Evolutionary conservation across 768 basidiomycete genomes (phyloP).

Genomic region (Cubamyces sp.): DNA sequence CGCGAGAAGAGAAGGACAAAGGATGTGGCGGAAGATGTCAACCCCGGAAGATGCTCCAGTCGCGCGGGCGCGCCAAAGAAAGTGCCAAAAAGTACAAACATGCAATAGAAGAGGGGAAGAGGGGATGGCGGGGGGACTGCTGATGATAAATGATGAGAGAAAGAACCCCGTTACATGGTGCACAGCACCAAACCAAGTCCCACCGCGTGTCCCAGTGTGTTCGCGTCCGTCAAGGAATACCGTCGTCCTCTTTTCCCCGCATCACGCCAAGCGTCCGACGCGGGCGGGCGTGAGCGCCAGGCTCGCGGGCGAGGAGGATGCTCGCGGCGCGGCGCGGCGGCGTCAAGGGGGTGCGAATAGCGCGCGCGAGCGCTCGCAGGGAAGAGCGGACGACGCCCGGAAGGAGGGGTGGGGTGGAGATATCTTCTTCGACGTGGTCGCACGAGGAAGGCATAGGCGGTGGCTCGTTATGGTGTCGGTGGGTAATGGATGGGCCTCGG

Average conservation of each 20-base stretch:
- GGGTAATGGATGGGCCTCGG: neutral
- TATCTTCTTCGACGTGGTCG: conserved; percentile 10
- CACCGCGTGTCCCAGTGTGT: conserved; percentile 16
- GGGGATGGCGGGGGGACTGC: neutral
- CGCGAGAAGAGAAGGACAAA: conserved; percentile 5
- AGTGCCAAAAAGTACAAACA: conserved; percentile 11
- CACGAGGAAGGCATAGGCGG: conserved; percentile 19
- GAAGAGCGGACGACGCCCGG: conserved; percentile 10
- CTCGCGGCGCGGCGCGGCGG: conserved; percentile 2
- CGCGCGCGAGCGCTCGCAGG: conserved; percentile 11
- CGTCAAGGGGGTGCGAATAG: conserved; percentile 12
- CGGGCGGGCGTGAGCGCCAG: conserved; percentile 13
- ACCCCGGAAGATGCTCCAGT: conserved; percentile 9
- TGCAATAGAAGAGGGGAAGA: conserved; percentile 5
- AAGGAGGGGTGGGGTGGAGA: neutral
- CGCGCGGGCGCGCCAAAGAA: conserved; percentile 5
- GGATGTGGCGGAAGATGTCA: conserved; percentile 10
- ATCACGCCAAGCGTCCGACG: conserved; percentile 21
- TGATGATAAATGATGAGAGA: conserved; percentile 6
- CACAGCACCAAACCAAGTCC: conserved; percentile 23
- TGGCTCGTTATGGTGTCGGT: conserved; percentile 9
- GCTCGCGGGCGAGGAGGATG: conserved; percentile 5
- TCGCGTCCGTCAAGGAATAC: conserved; percentile 16
- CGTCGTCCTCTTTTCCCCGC: neutral
- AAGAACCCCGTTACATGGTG: conserved; percentile 15